Percentiles rank a stretch among this genome's conserved stretches.
Conservation (phyloP, 805 yeast genomes). For the Saturnispora dispora region DNA sequence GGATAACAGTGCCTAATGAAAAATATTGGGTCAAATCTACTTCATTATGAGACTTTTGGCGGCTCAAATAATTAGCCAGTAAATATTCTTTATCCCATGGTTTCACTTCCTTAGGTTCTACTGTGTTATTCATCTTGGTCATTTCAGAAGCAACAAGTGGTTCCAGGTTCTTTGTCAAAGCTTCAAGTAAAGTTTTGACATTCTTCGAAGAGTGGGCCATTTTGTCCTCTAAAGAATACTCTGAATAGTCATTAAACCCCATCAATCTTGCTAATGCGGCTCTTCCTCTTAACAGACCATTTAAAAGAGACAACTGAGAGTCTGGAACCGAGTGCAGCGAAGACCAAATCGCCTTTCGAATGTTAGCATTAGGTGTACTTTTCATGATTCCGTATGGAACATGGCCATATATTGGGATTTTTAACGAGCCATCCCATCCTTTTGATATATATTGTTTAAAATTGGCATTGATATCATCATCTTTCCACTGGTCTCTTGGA, state of each 20-base stretch:
- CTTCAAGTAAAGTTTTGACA: conserved; percentile 59
- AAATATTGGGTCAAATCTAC: conserved; percentile 59
- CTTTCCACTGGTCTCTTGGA: conserved; percentile 22
- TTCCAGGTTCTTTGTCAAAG: conserved; percentile 43
- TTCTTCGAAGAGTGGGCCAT: conserved; percentile 79
- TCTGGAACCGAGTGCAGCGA: conserved; percentile 58
- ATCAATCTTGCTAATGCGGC: conserved; percentile 63
- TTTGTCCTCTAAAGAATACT: conserved; percentile 78
- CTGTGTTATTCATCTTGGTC: conserved; percentile 31
- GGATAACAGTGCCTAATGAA: conserved; percentile 77
- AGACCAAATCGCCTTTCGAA: conserved; percentile 67
- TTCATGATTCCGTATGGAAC: conserved; percentile 58
- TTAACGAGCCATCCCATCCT: conserved; percentile 32
- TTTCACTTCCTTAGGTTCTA: conserved; percentile 34
- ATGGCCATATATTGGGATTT: conserved; percentile 52
- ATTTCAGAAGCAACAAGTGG: conserved; percentile 56
- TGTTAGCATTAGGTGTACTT: conserved; percentile 42
- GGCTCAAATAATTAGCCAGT: conserved; percentile 21
- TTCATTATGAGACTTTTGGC: conserved; percentile 28
- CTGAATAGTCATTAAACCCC: conserved; percentile 62
- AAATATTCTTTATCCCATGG: conserved; percentile 92
- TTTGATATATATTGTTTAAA: conserved; percentile 18
- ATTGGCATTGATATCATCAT: conserved; percentile 21
- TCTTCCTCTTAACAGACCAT: conserved; percentile 52
- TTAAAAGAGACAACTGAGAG: conserved; percentile 52